A percentile compares a stretch with the other conserved stretches of the same genome.
phyloP scores from a whole-genome alignment of 768 basidiomycete species.

The Tylopilus rubrobrunneus region DNA sequence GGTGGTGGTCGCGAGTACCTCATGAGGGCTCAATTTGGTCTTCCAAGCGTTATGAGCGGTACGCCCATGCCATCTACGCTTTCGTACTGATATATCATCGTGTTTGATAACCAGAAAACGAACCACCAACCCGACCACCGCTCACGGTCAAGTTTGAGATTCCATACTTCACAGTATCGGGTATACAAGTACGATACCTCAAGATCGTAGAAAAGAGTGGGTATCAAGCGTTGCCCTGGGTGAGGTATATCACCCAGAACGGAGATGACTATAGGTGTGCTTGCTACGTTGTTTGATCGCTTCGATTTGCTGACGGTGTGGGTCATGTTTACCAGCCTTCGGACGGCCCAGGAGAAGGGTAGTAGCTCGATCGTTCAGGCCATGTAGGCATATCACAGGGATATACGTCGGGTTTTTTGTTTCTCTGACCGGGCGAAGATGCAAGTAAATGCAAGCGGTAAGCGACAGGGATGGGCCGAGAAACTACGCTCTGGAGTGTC shows the following conservation, averaged over 20 bases:
- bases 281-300: neutral
- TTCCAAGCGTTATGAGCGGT: constrained; percentile 92
- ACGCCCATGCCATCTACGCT: constrained; percentile 26
- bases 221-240: constrained; percentile 95
- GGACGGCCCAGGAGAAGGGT: constrained; percentile 74
- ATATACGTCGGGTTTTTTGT: neutral
- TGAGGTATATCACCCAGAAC: constrained; percentile 89
- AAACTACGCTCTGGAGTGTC: too few species aligned
- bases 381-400: constrained; percentile 3
- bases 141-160: constrained; percentile 98
- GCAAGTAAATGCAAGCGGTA: too few species aligned
- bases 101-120: constrained; percentile 56
- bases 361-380: constrained; percentile 53
- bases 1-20: constrained; percentile 95
- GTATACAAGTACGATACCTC: constrained; percentile 95
- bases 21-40: constrained; percentile 97
- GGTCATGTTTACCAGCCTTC: constrained; percentile 37
- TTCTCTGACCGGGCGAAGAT: neutral
- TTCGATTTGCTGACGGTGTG: neutral
- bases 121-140: constrained; percentile 73
- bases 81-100: constrained; percentile 24
- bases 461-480: too few species aligned
- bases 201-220: constrained; percentile 99
- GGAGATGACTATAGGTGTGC: constrained; percentile 85
- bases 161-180: constrained; percentile 97